A percentile compares a stretch with the other conserved stretches of the same genome.
Conservation (phyloP, 2,329 filamentous ascomycete species). For the Aspergillus pseudotamarii region DNA sequence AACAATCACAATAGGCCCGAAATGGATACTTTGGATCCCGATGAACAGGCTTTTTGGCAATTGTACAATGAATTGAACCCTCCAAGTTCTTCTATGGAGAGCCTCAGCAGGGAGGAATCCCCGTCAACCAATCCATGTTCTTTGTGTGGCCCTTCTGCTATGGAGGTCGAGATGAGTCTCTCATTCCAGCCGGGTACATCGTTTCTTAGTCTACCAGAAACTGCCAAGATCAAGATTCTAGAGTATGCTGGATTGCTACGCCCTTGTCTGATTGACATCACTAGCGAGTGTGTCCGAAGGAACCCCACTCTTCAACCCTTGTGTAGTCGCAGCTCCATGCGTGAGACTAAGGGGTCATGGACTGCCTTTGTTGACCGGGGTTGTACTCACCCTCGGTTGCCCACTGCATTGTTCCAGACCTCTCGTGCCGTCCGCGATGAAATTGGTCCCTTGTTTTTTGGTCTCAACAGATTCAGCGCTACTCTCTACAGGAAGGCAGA, state of each 20-base stretch:
- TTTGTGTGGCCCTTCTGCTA: not conserved
- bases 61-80: not conserved
- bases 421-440: constrained; percentile 21
- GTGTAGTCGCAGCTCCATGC: constrained; percentile 6
- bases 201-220: constrained; percentile 25
- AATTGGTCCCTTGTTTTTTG: constrained; percentile 20
- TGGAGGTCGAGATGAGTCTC: not conserved
- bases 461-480: constrained; percentile 20
- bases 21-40: constrained; percentile 4
- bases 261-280: constrained; percentile 23
- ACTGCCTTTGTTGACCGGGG: constrained; percentile 8
- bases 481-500: constrained; percentile 19
- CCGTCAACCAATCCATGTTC: not conserved
- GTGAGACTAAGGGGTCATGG: constrained; percentile 8
- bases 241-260: constrained; percentile 25
- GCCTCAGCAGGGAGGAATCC: not conserved
- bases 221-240: constrained; percentile 24
- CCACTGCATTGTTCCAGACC: constrained; percentile 18
- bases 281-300: constrained; percentile 12
- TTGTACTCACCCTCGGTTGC: constrained; percentile 25
- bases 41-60: constrained; percentile 6
- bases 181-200: constrained; percentile 3
- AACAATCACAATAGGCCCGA: not conserved
- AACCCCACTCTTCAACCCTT: constrained; percentile 5
- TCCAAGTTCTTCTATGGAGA: not conserved